Base-by-base conservation (phyloP, 2,329 filamentous ascomycete genomes). In the Trichoderma sp. region DNA sequence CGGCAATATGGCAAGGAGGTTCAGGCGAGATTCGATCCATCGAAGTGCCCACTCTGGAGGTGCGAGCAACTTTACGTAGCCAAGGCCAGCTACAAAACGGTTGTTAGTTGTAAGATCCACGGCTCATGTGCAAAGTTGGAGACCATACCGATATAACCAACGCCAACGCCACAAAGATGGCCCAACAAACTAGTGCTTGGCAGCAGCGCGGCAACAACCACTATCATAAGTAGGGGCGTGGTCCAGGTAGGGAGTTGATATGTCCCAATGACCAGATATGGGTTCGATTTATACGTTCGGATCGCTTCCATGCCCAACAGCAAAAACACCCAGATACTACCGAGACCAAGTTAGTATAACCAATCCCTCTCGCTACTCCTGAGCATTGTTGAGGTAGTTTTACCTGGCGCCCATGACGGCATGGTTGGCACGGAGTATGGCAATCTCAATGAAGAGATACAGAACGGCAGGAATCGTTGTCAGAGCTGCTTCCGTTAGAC, bases 291-390 rank as follows among this genome's bases (percentile, higher is more conserved):
- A 81, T 92, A 95, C 3, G 93, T 95, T 80, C 94, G 93, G 75
- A 98, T 92, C 6, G 94, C 91, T 82, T 98, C 95, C 74, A 92
- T 89, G 56, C 91, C 92, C 43, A 98, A 86, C 26, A 99, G 87
- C 30, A 97, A 87, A 80, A 98, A 98, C 0, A 97, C 92, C 94
- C 95, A 98, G 71, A 98, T 88, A 81, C 95, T 97, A 74, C 24
- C 30, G 11, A 73, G 57, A 24, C 56, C n/a, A 14, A 32, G 32
- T 71, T 36, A 68, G 58, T 61, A 56, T 28, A 8, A 71, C 11
- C 3, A 61, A 30, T 26, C 39, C n/a, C 26, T 51, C 14, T 3
- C 14, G 24, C 21, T 51, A 15, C 12, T 28, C 21, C 61, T 3
- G 28, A 34, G 30, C 39, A 30, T 36, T 12, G n/a, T 14, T 58